A percentile compares a stretch with the other conserved stretches of the same genome.
Conservation (phyloP, 1,139 yeast species). For the Candida neerlandica region DNA sequence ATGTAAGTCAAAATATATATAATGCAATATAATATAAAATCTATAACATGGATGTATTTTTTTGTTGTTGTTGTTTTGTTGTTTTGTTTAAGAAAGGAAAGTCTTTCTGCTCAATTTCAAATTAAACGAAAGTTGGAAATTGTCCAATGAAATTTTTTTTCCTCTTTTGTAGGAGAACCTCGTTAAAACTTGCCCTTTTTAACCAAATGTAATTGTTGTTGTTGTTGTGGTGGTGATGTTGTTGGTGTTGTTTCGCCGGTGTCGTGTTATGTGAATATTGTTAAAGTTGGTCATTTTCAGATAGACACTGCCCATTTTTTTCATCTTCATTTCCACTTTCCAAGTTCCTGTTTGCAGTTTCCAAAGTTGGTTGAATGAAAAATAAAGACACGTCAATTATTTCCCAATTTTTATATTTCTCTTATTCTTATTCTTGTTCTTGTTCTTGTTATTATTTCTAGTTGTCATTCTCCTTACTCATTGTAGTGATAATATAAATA, state of each 20-base stretch:
- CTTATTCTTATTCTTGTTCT: not conserved
- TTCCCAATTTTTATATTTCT: not conserved
- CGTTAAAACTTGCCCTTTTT: conserved; percentile 2
- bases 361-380: conserved; percentile 3
- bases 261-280: not conserved
- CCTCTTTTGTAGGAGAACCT: not conserved
- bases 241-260: not conserved
- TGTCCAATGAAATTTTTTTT: not conserved
- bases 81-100: no score
- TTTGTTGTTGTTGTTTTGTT: no score
- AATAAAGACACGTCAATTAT: not conserved
- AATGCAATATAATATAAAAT: no score
- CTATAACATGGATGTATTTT: no score
- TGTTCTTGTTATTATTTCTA: no score
- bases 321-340: not conserved
- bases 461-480: no score
- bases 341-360: no score
- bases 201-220: not conserved
- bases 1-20: no score
- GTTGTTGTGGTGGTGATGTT: not conserved
- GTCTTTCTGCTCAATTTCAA: not conserved
- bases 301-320: not conserved
- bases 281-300: not conserved
- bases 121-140: not conserved
- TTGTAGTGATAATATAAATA: not conserved